Base-by-base conservation (phyloP, 1,139 yeast genomes). In the Kurtzmaniella quercitrusa region DNA sequence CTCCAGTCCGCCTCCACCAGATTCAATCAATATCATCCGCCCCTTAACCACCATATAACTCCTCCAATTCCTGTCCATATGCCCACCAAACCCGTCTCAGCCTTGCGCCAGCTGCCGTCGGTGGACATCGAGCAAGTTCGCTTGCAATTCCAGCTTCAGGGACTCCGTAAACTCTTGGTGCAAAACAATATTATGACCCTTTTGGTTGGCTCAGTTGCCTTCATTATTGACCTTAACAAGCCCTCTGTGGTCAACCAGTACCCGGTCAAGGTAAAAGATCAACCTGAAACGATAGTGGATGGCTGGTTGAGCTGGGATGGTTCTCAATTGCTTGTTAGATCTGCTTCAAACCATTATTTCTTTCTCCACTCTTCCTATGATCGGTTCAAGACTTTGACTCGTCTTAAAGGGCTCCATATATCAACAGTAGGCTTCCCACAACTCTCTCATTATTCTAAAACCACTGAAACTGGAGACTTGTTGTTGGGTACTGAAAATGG, bases 251-350 rank as follows among this genome's bases (percentile, higher is more conserved):
- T 70, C 10, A 50, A 56, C 16, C 62, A 56, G 46, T 36, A 36
- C 16, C 25, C 23, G 11, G 15, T 36, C 16, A 11, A 10, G 8
- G 16, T 19, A 14, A 36, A 36, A 16, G 38, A 21, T 14, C 23
- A 19, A 5, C 17, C 25, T 3, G 38, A 36, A 14, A 19, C 23
- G 12, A 48, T 69, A 2, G 57, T 64, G 4, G 53, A 62, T 40
- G 51, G 63, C 16, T 73, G 77, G 77, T 48, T 68, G 11, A 69
- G 71, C 43, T 71, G 73, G 2, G 60, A 58, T 46, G 77, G 77
- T 1, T 44, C 48, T 4, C 73, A 68, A 45, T 59, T 73, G 40
- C 52, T 72, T 4, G 50, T 66, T 3, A 68, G 66, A 44, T 48
- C 62, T 4, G 60, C 58, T 39, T 44, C 54, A 25, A 49, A 53